These are phyloP conservation scores for Cenchrus fungigraminus DNA, from an alignment of 176 grass and related monocot genomes.

Conservation along the genomic window DNA sequence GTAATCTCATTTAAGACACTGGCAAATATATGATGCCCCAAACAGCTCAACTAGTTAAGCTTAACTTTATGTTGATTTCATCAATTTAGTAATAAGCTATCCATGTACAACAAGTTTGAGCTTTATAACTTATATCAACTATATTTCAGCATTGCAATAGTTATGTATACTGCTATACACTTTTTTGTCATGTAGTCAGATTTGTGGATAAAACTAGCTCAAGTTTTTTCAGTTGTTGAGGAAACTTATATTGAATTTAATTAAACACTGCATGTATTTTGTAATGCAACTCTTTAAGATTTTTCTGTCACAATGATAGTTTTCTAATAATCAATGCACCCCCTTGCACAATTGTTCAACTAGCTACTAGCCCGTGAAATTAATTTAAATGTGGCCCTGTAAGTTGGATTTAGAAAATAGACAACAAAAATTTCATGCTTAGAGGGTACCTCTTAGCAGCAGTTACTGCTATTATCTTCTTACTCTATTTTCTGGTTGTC, in stretches of 20 bases:
- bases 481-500: not conserved
- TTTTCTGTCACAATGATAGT: conserved; percentile 7
- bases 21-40: not conserved
- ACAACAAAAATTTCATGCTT: conserved; percentile 3
- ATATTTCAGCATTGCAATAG: not conserved
- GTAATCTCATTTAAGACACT: not conserved
- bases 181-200: conserved; percentile 4
- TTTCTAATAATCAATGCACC: conserved; percentile 7
- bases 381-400: not conserved
- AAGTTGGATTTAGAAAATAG: conserved; percentile 18
- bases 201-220: not conserved
- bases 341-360: not conserved
- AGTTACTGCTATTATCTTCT: not conserved
- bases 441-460: not conserved
- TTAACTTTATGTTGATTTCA: not conserved
- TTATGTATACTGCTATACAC: not conserved
- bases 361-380: not conserved
- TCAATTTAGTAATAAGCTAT: conserved; percentile 18
- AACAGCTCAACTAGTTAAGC: not conserved
- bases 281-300: not conserved
- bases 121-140: not conserved
- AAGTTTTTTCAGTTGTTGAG: not conserved
- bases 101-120: not conserved
- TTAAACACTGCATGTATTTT: not conserved
- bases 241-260: not conserved